Conservation (phyloP, 2,329 filamentous ascomycete genomes). For the Colletotrichum paranaense region DNA sequence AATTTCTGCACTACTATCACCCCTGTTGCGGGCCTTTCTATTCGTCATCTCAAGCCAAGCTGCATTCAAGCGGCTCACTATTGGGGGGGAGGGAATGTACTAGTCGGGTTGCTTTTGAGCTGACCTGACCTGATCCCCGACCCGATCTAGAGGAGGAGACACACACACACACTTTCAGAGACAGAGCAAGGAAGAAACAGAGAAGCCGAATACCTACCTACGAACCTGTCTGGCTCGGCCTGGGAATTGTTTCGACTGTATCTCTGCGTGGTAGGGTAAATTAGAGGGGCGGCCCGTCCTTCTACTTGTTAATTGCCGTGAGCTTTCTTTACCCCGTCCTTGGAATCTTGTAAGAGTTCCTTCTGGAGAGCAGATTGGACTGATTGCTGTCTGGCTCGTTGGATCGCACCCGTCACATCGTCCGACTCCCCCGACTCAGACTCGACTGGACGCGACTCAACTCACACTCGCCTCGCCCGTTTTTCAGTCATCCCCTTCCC, state of each 20-base stretch:
- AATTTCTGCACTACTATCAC: conserved; percentile 21
- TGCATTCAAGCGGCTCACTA: not conserved
- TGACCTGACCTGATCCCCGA: not conserved
- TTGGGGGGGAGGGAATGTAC: not conserved
- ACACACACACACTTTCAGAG: not conserved
- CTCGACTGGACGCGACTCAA: not conserved
- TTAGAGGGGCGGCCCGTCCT: not conserved
- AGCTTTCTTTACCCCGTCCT: not conserved
- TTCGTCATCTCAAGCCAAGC: conserved; percentile 10
- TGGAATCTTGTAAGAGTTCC: not conserved
- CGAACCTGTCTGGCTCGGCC: not conserved
- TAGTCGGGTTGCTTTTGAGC: not conserved
- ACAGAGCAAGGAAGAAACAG: not conserved
- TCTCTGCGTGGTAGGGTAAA: too few species aligned
- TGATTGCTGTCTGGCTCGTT: conserved; percentile 1
- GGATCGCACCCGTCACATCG: conserved; percentile 1
- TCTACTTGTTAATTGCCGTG: conserved; percentile 4
- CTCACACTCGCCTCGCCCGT: not conserved
- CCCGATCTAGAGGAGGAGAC: not conserved
- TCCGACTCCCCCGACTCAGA: not conserved
- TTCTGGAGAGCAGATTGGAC: not conserved
- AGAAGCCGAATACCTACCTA: not conserved
- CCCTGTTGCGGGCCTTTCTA: conserved; percentile 1
- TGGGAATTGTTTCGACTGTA: too few species aligned
- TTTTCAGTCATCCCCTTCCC: not conserved